These are phyloP conservation scores for Ogataea populi-albae DNA, from an alignment of 805 yeast genomes.

Conservation along the genomic window DNA sequence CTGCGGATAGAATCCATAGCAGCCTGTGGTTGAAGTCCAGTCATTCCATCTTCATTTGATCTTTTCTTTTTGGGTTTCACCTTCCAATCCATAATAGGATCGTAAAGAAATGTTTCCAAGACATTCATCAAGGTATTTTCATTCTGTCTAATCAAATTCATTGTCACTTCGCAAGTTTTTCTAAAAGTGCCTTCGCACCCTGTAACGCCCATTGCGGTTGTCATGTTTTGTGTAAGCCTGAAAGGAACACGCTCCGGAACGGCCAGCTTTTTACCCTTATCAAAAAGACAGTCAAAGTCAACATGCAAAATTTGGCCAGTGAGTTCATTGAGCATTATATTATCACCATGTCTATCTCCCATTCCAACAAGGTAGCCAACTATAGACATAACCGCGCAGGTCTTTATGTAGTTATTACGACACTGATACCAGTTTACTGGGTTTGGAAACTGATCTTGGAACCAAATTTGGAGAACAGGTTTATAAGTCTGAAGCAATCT, in stretches of 20 bases:
- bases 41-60: slow-evolving; percentile 25
- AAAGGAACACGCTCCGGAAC: slow-evolving; percentile 96
- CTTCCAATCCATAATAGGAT: slow-evolving; percentile 83
- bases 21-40: slow-evolving; percentile 49
- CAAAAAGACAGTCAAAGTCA: slow-evolving; percentile 95
- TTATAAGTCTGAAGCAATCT: slow-evolving; percentile 39
- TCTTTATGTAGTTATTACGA: slow-evolving; percentile 67
- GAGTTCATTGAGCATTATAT: slow-evolving; percentile 67
- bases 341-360: slow-evolving; percentile 97
- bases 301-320: slow-evolving; percentile 87
- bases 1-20: slow-evolving; percentile 72
- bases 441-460: slow-evolving; percentile 82
- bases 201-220: slow-evolving; percentile 80
- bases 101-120: slow-evolving; percentile 88
- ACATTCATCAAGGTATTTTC: slow-evolving; percentile 86
- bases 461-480: slow-evolving; percentile 85
- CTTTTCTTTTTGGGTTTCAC: slow-evolving; percentile 36
- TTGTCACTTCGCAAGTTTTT: slow-evolving; percentile 79
- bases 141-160: slow-evolving; percentile 65
- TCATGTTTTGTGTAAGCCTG: slow-evolving; percentile 81
- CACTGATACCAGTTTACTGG: slow-evolving; percentile 85
- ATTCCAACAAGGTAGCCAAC: slow-evolving; percentile 92
- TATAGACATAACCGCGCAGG: slow-evolving; percentile 95
- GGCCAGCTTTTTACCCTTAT: slow-evolving; percentile 67
- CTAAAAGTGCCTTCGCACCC: slow-evolving; percentile 91